Evolutionary conservation across 257 asterid species (phyloP), one percentile per base, ranked within the genome.

Genomic region (Parsonsia alboflavescens): DNA sequence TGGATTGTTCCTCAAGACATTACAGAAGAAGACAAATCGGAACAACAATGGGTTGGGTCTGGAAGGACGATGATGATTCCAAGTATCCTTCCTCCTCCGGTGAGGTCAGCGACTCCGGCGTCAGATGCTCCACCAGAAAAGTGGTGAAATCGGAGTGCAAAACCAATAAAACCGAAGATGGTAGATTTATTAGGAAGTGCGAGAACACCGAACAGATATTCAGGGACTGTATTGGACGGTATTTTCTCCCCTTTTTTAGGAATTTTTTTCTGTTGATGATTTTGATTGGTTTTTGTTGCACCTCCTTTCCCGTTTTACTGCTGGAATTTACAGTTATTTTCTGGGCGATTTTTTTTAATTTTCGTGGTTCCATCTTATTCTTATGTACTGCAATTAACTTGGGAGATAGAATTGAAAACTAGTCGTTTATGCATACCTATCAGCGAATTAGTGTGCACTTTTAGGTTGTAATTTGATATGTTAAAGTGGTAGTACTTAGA

Each of bases 221-320:
- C 84, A 91, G 78, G 70, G 94, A 89, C 71, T 90, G 97, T 59
- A 66, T 80, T 62, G 98, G 97, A 71, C 86, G 97, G 98, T 93
- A 71, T 24, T 79, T 9, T 68, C 21, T 64, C 52, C 71, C 39
- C 0, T 42, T 33, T 13, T 12, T 39, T 17, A 21, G 58, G 13
- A 21, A 15, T 49, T 68, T 49, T 16, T 5, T 50, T 19, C 17
- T 0, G 39, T 46, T 62, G 46, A 19, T 41, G 44, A 10, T 67
- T 59, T 33, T 63, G 19, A 2, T 1, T 5, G 0, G 2, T 3
- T 17, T 0, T 21, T 17, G 17, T 65, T 10, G 70, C 16, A 0
- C 70, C 49, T 52, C 9, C 6, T 39, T 16, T 36, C 28, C 19
- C 28, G 17, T 8, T 15, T 65, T 65, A 39, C 6, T 28, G 26